These are phyloP conservation scores for Pythium apleroticum DNA, from an alignment of 352 stramenopile species.

Conservation along the genomic window DNA sequence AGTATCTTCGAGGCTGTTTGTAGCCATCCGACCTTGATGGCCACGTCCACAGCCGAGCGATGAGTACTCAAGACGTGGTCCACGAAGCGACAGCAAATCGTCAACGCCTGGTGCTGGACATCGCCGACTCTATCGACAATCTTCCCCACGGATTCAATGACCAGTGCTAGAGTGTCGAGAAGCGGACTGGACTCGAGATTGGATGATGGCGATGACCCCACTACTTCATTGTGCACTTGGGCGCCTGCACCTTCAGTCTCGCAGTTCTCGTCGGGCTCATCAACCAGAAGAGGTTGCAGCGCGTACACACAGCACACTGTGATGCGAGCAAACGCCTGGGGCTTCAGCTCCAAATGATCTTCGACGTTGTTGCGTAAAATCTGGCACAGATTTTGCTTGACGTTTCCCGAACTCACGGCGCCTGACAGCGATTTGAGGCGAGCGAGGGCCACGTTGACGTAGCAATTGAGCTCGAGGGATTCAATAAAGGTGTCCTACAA, in stretches of 20 bases:
- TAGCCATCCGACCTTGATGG: constrained; percentile 1
- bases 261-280: background rate
- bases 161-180: background rate
- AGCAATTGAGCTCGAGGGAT: constrained; percentile 38
- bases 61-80: background rate
- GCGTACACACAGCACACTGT: constrained; percentile 34
- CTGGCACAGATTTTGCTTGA: constrained; percentile 23
- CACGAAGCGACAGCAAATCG: background rate
- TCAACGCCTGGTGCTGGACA: background rate
- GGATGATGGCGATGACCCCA: background rate
- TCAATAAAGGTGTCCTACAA: constrained; percentile 39
- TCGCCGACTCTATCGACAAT: background rate
- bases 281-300: constrained; percentile 21
- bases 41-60: background rate
- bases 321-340: constrained; percentile 35
- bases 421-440: constrained; percentile 16
- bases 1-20: constrained; percentile 4
- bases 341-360: constrained; percentile 21
- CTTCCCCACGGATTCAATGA: constrained; percentile 1
- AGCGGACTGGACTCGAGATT: background rate
- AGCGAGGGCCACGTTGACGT: constrained; percentile 34
- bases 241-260: background rate
- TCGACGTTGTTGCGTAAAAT: constrained; percentile 32
- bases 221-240: background rate
- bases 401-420: constrained; percentile 20